A percentile compares a stretch with the other conserved stretches of the same genome.
phyloP scores from a whole-genome alignment of 2,329 filamentous ascomycete species.

The Cercospora berteroae region DNA sequence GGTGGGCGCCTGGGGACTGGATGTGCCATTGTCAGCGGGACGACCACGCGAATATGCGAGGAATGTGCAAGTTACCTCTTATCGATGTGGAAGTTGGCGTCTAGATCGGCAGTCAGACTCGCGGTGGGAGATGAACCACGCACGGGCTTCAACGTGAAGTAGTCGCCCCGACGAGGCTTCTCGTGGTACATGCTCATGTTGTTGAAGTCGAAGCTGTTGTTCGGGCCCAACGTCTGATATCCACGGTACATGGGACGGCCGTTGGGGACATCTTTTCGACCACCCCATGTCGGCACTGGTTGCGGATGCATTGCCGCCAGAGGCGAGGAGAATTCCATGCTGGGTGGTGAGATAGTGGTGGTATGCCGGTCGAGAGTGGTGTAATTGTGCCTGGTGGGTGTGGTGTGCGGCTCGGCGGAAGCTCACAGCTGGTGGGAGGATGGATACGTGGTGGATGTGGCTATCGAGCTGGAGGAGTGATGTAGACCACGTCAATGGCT shows the following conservation, averaged over 20 bases:
- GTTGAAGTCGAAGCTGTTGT: conserved; percentile 71
- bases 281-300: conserved; percentile 62
- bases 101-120: conserved; percentile 88
- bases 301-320: conserved; percentile 86
- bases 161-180: conserved; percentile 69
- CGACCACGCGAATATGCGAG: conserved; percentile 26
- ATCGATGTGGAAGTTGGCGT: conserved; percentile 95
- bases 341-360: conserved; percentile 18
- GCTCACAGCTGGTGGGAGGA: background rate
- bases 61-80: conserved; percentile 67
- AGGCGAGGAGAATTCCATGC: conserved; percentile 91
- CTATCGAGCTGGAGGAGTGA: conserved; percentile 12
- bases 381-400: conserved; percentile 4
- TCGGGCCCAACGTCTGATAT: conserved; percentile 56
- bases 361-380: conserved; percentile 13
- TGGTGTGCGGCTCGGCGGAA: background rate
- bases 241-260: conserved; percentile 53
- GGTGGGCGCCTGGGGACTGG: conserved; percentile 76
- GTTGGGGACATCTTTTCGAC: conserved; percentile 52
- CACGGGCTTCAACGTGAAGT: conserved; percentile 72
- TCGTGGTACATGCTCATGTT: conserved; percentile 69
- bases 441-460: conserved; percentile 3
- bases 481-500: conserved; percentile 13
- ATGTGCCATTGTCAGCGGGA: conserved; percentile 44
- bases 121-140: conserved; percentile 87